Evolutionary conservation across 768 basidiomycete species (phyloP).

Genomic region (Serendipita sp.): DNA sequence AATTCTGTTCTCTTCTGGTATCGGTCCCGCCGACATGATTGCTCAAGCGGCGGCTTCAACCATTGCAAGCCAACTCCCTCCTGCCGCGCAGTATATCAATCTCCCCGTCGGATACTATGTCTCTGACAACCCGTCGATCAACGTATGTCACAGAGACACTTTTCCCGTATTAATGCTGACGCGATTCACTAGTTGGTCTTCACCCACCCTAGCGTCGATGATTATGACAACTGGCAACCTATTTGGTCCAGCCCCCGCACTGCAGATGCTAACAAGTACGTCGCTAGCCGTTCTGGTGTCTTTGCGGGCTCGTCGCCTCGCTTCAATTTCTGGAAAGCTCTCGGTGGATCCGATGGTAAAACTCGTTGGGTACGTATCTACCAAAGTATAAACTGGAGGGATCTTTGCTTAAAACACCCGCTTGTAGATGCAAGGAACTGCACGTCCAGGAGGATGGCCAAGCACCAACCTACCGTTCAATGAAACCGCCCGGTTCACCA

Average conservation of each 20-base stretch:
- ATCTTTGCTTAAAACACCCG: not conserved
- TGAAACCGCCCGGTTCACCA: slow-evolving; percentile 39
- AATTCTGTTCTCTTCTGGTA: slow-evolving; percentile 44
- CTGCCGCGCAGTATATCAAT: slow-evolving; percentile 35
- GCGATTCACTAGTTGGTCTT: slow-evolving; percentile 28
- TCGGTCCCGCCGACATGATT: slow-evolving; percentile 46
- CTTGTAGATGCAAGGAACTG: slow-evolving; percentile 42
- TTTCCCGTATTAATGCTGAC: not conserved
- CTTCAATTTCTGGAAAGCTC: slow-evolving; percentile 46
- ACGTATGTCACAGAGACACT: slow-evolving; percentile 16
- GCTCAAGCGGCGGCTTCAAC: slow-evolving; percentile 30
- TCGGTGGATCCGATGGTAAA: slow-evolving; percentile 28
- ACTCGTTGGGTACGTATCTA: slow-evolving; percentile 31
- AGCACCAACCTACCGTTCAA: slow-evolving; percentile 37
- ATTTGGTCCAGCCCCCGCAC: slow-evolving; percentile 39
- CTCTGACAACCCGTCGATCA: slow-evolving; percentile 49
- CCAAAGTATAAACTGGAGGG: not conserved
- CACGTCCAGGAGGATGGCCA: slow-evolving; percentile 39
- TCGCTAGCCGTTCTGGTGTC: slow-evolving; percentile 35
- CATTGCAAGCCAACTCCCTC: slow-evolving; percentile 33
- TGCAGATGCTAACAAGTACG: slow-evolving; percentile 41
- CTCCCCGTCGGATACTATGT: slow-evolving; percentile 39
- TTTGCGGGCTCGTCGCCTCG: slow-evolving; percentile 38
- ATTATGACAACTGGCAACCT: slow-evolving; percentile 48
- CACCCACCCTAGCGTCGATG: slow-evolving; percentile 44